Evolutionary conservation across 345 rosid genomes (phyloP), one percentile per base, ranked within the genome.

Genomic region (Eucalyptus guilfoylei): DNA sequence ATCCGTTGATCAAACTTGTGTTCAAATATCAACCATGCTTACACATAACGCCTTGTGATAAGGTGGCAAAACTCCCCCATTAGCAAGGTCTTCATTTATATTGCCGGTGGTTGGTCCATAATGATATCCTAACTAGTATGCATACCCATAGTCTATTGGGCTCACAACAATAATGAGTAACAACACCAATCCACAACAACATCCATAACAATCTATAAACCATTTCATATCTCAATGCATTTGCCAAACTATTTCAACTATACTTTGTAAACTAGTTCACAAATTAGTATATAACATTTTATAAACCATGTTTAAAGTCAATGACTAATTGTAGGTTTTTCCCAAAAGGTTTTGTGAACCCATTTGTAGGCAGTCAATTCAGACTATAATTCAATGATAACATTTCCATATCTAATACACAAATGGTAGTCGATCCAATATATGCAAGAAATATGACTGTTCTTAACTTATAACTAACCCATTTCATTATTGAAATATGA

Each of bases 51-150:
- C 0, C 60, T 55, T 23, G 60, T 55, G 60, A 55, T 24, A 23
- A 23, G 60, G 5, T 0, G 6, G 6, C 0, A 0, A 55, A 55
- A 24, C 60, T 55, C 28, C 19, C 0, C 1, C 5, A 0, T 9
- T 55, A 55, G 60, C 60, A 55, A 55, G 60, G 3, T 55, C 12
- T 55, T 24, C 60, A 55, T 8, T 0, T 52, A 17, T 52, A 50
- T 52, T 52, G 23, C 9, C 4, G 1, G 9, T 17, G 55, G 55
- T 1, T 52, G 0, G 0, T 52, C 55, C 0, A 21, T 0, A 9
- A 23, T 28, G 12, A 23, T 23, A 55, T 55, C 60, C 11, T 55
- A 23, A 55, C 11, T 55, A 23, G 60, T 55, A 55, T 55, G 28
- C 60, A 55, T 55, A 55, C 28, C 28, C 28, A 55, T 12, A 2